These are phyloP conservation scores for Micractinium sp. DNA, from an alignment of 139 green algal species.

Conservation along the genomic window DNA sequence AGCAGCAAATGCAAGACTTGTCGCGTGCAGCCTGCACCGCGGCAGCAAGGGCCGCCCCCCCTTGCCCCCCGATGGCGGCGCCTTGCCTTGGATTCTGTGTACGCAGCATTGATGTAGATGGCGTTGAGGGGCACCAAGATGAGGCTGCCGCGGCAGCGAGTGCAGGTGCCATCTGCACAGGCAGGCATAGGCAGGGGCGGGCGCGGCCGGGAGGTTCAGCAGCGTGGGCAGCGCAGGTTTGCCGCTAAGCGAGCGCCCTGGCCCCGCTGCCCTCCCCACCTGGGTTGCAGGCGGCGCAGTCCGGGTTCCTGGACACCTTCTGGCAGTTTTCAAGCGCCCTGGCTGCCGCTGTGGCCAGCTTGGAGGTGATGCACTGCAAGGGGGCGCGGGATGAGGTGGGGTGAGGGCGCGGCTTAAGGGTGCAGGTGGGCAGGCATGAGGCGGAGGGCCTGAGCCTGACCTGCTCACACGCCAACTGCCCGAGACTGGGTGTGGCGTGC, in stretches of 20 bases:
- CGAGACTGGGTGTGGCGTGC: too few relatives aligned
- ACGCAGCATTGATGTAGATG: constrained; percentile 8
- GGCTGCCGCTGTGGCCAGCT: background rate
- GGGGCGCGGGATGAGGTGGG: background rate
- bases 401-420: background rate
- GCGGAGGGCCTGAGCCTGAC: too few relatives aligned
- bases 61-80: too few relatives aligned
- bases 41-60: too few relatives aligned
- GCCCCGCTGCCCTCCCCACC: background rate
- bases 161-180: constrained; percentile 12
- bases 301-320: background rate
- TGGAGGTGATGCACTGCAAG: background rate
- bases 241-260: too few relatives aligned
- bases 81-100: background rate
- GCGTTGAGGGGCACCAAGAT: constrained; percentile 18
- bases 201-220: too few relatives aligned
- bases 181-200: background rate
- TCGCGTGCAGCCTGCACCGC: too few relatives aligned
- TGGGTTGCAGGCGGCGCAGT: background rate
- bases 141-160: background rate
- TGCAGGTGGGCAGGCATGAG: too few relatives aligned
- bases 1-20: too few relatives aligned
- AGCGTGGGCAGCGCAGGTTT: too few relatives aligned
- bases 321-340: background rate
- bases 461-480: too few relatives aligned